Percentiles rank a stretch among this genome's conserved stretches.
Conservation (phyloP, 305 asterid species). For the Withania somnifera region DNA sequence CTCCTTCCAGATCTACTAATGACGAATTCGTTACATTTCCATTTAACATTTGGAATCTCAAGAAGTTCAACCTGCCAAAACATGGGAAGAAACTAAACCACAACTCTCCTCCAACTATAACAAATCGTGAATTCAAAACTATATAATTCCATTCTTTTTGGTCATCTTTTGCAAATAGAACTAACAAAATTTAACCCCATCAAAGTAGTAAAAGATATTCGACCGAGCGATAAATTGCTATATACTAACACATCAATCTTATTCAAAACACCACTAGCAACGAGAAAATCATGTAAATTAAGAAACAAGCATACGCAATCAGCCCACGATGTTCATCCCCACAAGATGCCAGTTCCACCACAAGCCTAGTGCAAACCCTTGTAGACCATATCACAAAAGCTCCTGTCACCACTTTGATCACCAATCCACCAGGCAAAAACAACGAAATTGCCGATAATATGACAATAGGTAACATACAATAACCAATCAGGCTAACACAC, state of each 20-base stretch:
- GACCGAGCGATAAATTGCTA: neutral
- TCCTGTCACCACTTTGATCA: constrained; percentile 49
- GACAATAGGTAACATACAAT: constrained; percentile 81
- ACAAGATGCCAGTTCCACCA: constrained; percentile 79
- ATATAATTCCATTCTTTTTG: neutral
- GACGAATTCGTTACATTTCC: neutral
- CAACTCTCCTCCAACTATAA: neutral
- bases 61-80: neutral
- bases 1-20: neutral
- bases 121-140: neutral
- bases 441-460: constrained; percentile 62
- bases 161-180: neutral
- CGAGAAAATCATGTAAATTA: constrained; percentile 67
- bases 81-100: neutral
- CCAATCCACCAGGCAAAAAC: constrained; percentile 73
- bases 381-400: constrained; percentile 74
- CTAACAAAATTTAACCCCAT: neutral
- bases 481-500: constrained; percentile 79
- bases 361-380: constrained; percentile 74
- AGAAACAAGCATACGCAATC: constrained; percentile 72
- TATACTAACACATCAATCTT: neutral
- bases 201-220: neutral
- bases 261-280: constrained; percentile 2
- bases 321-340: constrained; percentile 83
- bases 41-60: neutral